Conservation (phyloP, 495 filamentous ascomycete genomes). For the Sabuloglossum arenarium region DNA sequence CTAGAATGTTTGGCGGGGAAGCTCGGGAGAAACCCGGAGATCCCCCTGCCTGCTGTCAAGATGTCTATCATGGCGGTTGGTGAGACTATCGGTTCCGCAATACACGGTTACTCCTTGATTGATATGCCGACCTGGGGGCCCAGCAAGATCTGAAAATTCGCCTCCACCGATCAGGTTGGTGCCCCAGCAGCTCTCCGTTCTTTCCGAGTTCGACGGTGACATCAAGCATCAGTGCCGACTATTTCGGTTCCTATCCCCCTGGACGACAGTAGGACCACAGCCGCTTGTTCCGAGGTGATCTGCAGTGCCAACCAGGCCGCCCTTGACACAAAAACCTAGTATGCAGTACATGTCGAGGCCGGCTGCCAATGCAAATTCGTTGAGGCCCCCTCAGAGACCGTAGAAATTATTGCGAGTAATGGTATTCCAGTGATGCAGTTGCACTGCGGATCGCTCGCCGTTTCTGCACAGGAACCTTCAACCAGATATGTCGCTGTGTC, state of each 20-base stretch:
- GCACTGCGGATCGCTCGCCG: background rate
- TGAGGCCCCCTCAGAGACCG: background rate
- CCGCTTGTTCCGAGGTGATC: background rate
- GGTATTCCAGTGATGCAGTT: background rate
- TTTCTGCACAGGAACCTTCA: background rate
- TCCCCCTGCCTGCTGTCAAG: background rate
- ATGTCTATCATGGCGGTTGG: background rate
- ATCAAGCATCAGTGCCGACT: background rate
- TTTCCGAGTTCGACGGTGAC: background rate
- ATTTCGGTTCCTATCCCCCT: background rate
- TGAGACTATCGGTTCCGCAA: background rate
- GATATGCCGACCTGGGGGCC: background rate
- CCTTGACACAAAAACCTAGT: too few relatives aligned
- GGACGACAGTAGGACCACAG: background rate
- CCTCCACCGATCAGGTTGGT: background rate
- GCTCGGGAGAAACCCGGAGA: background rate
- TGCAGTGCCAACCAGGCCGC: background rate
- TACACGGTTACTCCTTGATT: background rate
- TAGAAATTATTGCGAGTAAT: background rate
- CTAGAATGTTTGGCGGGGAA: background rate
- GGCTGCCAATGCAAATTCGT: background rate
- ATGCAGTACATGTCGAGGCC: background rate
- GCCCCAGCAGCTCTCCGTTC: background rate
- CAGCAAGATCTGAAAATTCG: background rate
- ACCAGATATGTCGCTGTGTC: background rate